These are phyloP conservation scores for Brassica juncea DNA, from an alignment of 345 rosid species.

Conservation along the genomic window DNA sequence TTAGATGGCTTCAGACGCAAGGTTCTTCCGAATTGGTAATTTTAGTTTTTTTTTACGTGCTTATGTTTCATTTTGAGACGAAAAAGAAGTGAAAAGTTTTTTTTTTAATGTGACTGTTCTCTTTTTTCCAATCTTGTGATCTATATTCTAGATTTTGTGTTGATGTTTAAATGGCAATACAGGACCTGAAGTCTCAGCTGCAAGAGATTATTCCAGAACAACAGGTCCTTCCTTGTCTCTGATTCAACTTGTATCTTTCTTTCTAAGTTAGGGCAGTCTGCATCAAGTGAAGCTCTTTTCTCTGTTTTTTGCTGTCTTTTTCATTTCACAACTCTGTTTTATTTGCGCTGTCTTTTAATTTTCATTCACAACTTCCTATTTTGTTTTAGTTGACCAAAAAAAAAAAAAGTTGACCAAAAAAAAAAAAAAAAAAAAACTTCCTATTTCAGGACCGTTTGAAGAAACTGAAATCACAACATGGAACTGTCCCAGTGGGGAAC, in stretches of 20 bases:
- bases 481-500: constrained; percentile 79
- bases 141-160: background rate
- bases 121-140: background rate
- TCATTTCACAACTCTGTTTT: background rate
- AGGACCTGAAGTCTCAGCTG: constrained; percentile 83
- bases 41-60: background rate
- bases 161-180: constrained; percentile 27
- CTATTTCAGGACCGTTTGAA: constrained; percentile 74
- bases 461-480: constrained; percentile 75
- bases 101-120: background rate
- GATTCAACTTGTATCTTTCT: background rate
- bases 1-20: constrained; percentile 85
- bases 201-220: constrained; percentile 86
- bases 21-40: constrained; percentile 66
- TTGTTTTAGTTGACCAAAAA: too few species aligned
- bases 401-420: too few species aligned
- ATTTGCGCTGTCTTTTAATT: background rate
- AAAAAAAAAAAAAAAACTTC: too few species aligned
- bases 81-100: background rate
- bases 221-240: constrained; percentile 51
- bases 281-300: background rate
- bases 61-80: background rate
- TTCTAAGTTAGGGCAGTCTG: background rate
- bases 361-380: constrained; percentile 2
- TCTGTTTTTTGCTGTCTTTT: background rate